Evolutionary conservation across 805 yeast species (phyloP), one percentile per base, ranked within the genome.

Genomic region (Sungouiozyma ichnusensis): DNA sequence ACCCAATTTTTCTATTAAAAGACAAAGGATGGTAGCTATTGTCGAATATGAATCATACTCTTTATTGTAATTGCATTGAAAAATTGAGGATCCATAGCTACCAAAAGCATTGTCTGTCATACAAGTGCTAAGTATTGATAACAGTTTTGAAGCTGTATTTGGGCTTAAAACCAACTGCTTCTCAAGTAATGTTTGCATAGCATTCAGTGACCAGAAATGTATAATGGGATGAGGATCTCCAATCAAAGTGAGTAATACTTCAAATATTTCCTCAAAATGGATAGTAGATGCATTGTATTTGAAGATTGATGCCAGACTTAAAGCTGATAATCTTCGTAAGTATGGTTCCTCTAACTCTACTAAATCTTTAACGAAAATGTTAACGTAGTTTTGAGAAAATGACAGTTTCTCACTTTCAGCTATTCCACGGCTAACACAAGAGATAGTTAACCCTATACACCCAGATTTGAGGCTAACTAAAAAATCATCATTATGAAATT

Each of bases 211-310:
- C 71, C 87, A 81, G 42, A 75, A 71, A 55, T 85, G 88, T 15
- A 92, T 87, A 1, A 76, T 65, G 0, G 96, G 95, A 55, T 88
- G 90, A 0, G 95, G 88, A 59, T 90, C 97, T 16, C 64, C 64
- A 3, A 79, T 58, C 20, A 90, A 66, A 14, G 83, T 78, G 33
- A 71, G 59, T 2, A 79, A 54, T 3, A 85, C 76, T 31, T 77
- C 77, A 43, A 72, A 66, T 3, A 81, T 72, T 3, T 73, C 55
- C 38, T 63, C 56, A 42, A 73, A 64, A 27, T 68, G 67, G 1
- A 66, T 55, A 2, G 41, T 37, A 13, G 63, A 58, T 0, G 72
- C 60, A 40, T 60, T 68, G 44, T 63, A 66, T 38, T 66, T 65
- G 41, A 68, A 67, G 19, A 76, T 65, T 3, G 72, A 58, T 7